These are phyloP conservation scores for Aspergillus affinis DNA, from an alignment of 495 filamentous ascomycete species.

Conservation along the genomic window DNA sequence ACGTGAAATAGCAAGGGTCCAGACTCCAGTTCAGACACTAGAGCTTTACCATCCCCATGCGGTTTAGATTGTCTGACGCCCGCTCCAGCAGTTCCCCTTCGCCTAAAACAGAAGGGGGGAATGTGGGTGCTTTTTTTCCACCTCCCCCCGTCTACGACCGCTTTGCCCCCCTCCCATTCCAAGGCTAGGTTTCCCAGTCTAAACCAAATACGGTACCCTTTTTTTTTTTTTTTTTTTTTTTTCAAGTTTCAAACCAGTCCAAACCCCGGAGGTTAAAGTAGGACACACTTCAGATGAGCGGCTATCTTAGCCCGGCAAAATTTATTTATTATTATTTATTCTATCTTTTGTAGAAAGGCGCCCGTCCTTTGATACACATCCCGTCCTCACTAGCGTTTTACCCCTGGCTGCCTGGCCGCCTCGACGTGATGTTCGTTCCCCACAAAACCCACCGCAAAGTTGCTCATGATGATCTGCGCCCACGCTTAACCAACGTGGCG, in stretches of 20 bases:
- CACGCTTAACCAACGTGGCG: constrained; percentile 19
- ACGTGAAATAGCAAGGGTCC: constrained; percentile 32
- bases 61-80: constrained; percentile 20
- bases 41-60: constrained; percentile 2
- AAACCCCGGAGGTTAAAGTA: constrained; percentile 1
- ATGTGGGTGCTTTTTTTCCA: background rate
- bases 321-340: no score
- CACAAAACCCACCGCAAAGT: constrained; percentile 19
- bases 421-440: constrained; percentile 18
- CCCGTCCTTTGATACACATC: background rate
- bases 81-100: constrained; percentile 28
- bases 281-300: background rate
- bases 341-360: no score
- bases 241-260: background rate
- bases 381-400: constrained; percentile 3
- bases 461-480: constrained; percentile 28
- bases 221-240: background rate
- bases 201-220: background rate
- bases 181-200: background rate
- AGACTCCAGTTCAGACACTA: constrained; percentile 24
- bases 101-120: constrained; percentile 4
- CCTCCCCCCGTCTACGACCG: background rate
- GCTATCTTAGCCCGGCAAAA: background rate
- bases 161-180: background rate
- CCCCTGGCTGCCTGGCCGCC: constrained; percentile 30